A percentile compares a stretch with the other conserved stretches of the same genome.
phyloP scores from a whole-genome alignment of 2,329 filamentous ascomycete genomes.

The Helotiales sp. region DNA sequence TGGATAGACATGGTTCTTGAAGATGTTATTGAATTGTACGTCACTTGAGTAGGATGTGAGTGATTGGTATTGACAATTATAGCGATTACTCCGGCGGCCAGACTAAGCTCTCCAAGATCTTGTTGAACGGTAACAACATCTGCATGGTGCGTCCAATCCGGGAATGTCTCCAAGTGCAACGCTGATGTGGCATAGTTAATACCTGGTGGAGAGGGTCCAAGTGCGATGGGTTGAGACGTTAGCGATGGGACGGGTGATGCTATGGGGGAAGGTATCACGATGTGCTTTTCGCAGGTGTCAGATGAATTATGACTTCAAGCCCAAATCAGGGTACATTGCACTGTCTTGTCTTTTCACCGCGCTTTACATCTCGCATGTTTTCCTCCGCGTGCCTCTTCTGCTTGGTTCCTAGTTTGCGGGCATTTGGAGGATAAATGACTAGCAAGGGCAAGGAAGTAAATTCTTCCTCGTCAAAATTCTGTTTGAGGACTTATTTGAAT shows the following conservation, averaged over 20 bases:
- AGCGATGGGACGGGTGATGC: background rate
- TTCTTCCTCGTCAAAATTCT: no score
- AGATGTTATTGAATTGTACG: slow-evolving; percentile 95
- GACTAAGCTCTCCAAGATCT: slow-evolving; percentile 89
- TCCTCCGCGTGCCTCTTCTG: no score
- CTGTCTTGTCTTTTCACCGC: background rate
- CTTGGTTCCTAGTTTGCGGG: no score
- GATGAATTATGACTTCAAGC: background rate
- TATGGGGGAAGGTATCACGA: background rate
- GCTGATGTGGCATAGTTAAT: slow-evolving; percentile 61
- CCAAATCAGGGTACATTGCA: background rate
- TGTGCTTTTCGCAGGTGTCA: background rate
- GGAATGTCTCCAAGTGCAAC: background rate
- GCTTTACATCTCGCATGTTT: background rate
- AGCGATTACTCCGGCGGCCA: slow-evolving; percentile 92
- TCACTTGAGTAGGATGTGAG: background rate
- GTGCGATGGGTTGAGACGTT: slow-evolving; percentile 12
- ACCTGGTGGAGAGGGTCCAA: slow-evolving; percentile 76
- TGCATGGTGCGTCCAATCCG: slow-evolving; percentile 76
- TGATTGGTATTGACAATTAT: slow-evolving; percentile 47
- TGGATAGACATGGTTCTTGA: slow-evolving; percentile 92
- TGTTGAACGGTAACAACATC: slow-evolving; percentile 97
- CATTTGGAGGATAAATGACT: no score
- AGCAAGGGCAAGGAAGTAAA: no score
- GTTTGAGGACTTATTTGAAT: no score